Conservation (phyloP, 768 basidiomycete genomes). For the Cystofilobasidium bisporidii region DNA sequence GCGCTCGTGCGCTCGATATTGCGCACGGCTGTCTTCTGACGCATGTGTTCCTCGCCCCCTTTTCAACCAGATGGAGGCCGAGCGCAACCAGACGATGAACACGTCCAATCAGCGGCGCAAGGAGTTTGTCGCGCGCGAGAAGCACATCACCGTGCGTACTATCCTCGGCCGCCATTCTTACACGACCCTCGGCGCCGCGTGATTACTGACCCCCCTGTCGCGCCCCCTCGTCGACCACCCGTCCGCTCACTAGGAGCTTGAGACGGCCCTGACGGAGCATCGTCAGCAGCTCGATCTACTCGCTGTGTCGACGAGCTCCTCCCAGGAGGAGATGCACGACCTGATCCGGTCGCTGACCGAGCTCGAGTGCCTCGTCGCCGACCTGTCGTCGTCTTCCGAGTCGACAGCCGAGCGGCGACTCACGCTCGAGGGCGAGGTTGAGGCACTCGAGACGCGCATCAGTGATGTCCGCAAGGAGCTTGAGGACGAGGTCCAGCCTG, state of each 20-base stretch:
- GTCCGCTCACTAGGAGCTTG: conserved; percentile 51
- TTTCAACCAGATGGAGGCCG: conserved; percentile 45
- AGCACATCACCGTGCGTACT: conserved; percentile 64
- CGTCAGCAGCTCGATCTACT: conserved; percentile 65
- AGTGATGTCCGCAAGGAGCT: conserved; percentile 54
- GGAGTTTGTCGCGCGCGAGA: conserved; percentile 72
- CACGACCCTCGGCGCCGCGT: no score
- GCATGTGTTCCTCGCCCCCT: no score
- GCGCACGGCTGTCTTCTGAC: no score
- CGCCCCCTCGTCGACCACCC: no score
- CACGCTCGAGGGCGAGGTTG: conserved; percentile 57
- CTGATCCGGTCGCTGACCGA: conserved; percentile 75
- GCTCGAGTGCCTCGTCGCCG: conserved; percentile 69
- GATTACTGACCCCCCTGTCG: no score
- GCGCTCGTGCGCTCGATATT: no score
- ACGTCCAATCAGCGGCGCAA: conserved; percentile 70
- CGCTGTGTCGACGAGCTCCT: conserved; percentile 59
- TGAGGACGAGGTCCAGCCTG: conserved; percentile 52
- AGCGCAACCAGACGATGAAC: conserved; percentile 71
- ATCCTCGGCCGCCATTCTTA: no score
- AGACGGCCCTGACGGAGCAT: conserved; percentile 58
- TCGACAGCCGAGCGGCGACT: conserved; percentile 57
- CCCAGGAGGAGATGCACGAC: conserved; percentile 75
- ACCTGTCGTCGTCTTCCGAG: conserved; percentile 59
- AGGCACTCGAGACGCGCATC: conserved; percentile 53